Evolutionary conservation across 2,329 filamentous ascomycete species (phyloP).

Genomic region (Hymenoscyphus occultus): DNA sequence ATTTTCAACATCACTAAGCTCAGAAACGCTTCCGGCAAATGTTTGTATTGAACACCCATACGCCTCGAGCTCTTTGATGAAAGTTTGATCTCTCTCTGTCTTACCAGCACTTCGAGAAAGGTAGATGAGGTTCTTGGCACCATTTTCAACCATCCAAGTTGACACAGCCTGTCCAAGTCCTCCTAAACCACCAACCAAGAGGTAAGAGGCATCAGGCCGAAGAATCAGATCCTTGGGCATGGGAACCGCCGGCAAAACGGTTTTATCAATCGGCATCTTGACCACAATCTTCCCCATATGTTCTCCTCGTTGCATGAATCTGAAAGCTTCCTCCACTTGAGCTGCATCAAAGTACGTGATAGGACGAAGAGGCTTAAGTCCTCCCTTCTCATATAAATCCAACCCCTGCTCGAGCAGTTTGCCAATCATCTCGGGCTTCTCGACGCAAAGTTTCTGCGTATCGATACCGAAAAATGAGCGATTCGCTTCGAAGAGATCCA

Average conservation of each 20-base stretch:
- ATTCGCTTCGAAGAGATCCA: constrained; percentile 33
- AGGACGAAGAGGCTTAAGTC: constrained; percentile 28
- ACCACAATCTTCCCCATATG: constrained; percentile 20
- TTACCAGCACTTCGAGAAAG: constrained; percentile 38
- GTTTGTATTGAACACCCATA: constrained; percentile 21
- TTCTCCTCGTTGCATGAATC: constrained; percentile 17
- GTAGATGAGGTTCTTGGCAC: constrained; percentile 41
- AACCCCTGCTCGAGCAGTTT: constrained; percentile 12
- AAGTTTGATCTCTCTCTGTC: constrained; percentile 25
- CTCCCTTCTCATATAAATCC: constrained; percentile 6
- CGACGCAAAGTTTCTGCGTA: constrained; percentile 16
- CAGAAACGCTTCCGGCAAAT: constrained; percentile 18
- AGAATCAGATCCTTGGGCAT: constrained; percentile 20
- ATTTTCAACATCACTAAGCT: constrained; percentile 13
- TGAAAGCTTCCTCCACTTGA: constrained; percentile 20
- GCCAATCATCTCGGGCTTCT: neutral
- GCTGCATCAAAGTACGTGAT: constrained; percentile 37
- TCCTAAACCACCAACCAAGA: constrained; percentile 43
- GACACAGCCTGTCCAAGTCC: constrained; percentile 41
- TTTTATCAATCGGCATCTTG: neutral
- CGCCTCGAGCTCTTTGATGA: constrained; percentile 21
- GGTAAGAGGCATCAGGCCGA: constrained; percentile 29
- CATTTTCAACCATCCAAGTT: constrained; percentile 38
- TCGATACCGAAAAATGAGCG: constrained; percentile 27
- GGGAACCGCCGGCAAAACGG: neutral